Base-by-base conservation (phyloP, 176 grass and related monocot genomes). In the Avena insularis region DNA sequence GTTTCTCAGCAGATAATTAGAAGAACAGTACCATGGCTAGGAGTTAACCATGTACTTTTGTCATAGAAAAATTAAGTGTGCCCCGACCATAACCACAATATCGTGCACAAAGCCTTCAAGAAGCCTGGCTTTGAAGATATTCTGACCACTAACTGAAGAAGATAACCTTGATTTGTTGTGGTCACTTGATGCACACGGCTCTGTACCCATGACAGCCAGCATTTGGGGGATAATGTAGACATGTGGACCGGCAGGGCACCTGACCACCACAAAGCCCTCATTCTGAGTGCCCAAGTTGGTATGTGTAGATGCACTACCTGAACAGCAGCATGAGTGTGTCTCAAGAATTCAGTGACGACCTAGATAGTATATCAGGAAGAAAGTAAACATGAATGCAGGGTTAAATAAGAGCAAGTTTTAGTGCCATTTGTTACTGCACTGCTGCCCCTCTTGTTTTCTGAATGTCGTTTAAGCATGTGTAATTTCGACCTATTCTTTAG, bases 171-270 rank as follows among this genome's bases (percentile, higher is more conserved):
- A 55, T 19, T 16, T 50, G 56, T 33, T 90, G 46, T 31, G 12
- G 10, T 79, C 84, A 72, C 84, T 90, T 90, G 89, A 90, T 79
- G 73, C 53, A 79, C 82, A 90, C 46, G 72, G 67, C 69, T 82
- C 31, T 90, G 89, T 71, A 45, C 72, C 63, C 72, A 78, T 5
- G 43, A 12, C 54, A 63, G 79, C 72, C 72, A 78, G 61, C 89
- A 83, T 54, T 29, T 7, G 9, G 14, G 43, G 72, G 79, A 82
- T 53, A 71, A 72, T 90, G 84, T 71, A 78, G 51, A 57, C 82
- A 63, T 53, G 74, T 80, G 77, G 57, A 73, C 79, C 46, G 79
- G 83, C 62, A 78, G 54, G 15, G 57, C 43, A 71, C 81, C 53
- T 61, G 87, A 56, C 65, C 48, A 31, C 73, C 12, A 73, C 65